phyloP scores from a whole-genome alignment of 148 eudicot genomes.

The Cornus suecica region DNA sequence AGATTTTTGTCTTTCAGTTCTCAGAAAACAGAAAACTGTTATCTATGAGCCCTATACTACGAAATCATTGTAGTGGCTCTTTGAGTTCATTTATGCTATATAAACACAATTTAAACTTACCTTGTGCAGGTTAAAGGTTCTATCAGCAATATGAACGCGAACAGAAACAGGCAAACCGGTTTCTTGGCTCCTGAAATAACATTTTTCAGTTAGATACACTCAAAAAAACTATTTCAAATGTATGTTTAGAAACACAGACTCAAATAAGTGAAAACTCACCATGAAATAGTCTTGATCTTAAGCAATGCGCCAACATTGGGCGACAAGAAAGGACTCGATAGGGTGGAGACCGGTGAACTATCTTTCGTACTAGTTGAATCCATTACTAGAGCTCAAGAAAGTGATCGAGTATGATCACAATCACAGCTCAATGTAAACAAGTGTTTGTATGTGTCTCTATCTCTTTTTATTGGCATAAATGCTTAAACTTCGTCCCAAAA shows the following conservation, averaged over 20 bases:
- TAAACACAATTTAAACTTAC: conserved; percentile 17
- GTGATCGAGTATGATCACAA: conserved; percentile 3
- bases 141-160: conserved; percentile 59
- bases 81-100: background rate
- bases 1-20: too few species aligned
- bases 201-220: background rate
- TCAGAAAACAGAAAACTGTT: too few species aligned
- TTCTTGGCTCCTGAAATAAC: conserved; percentile 77
- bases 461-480: conserved; percentile 11
- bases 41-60: too few species aligned
- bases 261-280: conserved; percentile 30
- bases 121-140: conserved; percentile 84
- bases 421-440: conserved; percentile 11
- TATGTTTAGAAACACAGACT: background rate
- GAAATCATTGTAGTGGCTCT: too few species aligned
- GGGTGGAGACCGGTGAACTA: conserved; percentile 22
- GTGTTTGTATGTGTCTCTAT: background rate
- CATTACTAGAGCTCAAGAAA: conserved; percentile 29
- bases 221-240: background rate
- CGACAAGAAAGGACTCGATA: conserved; percentile 75
- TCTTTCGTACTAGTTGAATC: conserved; percentile 48
- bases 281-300: conserved; percentile 87
- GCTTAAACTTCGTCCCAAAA: conserved; percentile 1
- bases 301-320: conserved; percentile 85
- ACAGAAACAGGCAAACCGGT: conserved; percentile 74